phyloP scores from a whole-genome alignment of 2,329 filamentous ascomycete species.

The Pyricularia grisea region DNA sequence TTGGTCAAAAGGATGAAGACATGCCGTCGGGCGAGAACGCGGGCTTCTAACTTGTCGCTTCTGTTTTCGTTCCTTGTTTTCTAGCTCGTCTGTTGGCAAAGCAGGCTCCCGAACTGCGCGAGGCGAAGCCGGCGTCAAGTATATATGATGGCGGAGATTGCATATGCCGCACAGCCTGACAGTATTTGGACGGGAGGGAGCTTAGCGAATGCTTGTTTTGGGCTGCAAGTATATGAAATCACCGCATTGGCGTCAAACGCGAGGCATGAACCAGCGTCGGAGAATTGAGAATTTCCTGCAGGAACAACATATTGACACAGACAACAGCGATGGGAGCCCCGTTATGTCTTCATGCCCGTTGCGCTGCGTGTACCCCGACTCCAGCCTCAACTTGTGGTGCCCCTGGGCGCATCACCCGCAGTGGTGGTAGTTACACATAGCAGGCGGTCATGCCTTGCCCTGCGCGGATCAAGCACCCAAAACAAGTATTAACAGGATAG shows the following conservation, averaged over 20 bases:
- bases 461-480: background rate
- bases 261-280: background rate
- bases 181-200: background rate
- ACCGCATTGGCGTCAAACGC: background rate
- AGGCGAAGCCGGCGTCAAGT: background rate
- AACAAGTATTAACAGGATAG: background rate
- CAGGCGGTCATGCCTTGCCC: background rate
- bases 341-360: background rate
- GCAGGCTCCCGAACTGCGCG: background rate
- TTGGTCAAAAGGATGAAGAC: background rate
- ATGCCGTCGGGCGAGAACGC: background rate
- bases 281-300: background rate
- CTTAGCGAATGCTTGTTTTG: background rate
- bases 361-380: background rate
- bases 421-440: background rate
- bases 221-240: background rate
- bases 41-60: background rate
- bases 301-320: background rate
- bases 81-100: background rate
- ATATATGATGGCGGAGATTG: background rate
- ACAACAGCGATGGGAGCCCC: background rate
- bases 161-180: background rate
- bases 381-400: background rate
- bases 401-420: background rate
- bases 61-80: background rate